These are phyloP conservation scores for Coprinopsis cinerea DNA, from an alignment of 768 basidiomycete species.

Conservation along the genomic window DNA sequence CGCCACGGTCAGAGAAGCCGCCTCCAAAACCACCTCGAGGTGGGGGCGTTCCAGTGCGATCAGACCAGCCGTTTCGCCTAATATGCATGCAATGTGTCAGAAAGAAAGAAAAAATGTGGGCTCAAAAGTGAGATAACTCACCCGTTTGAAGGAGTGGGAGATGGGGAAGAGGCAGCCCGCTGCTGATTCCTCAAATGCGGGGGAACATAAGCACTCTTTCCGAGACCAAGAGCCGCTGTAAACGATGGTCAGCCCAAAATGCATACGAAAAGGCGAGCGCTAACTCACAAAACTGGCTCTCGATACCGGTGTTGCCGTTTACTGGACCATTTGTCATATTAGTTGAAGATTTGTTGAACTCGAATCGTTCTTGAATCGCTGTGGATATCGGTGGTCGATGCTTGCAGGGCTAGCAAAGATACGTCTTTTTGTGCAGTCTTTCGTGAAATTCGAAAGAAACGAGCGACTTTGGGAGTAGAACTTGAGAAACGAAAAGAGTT, in stretches of 20 bases:
- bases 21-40: slow-evolving; percentile 36
- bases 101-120: slow-evolving; percentile 10
- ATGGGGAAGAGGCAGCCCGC: slow-evolving; percentile 74
- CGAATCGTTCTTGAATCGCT: slow-evolving; percentile 18
- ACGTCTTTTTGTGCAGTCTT: slow-evolving; percentile 19
- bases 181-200: slow-evolving; percentile 82
- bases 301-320: slow-evolving; percentile 69
- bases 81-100: slow-evolving; percentile 14
- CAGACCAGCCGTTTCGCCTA: slow-evolving; percentile 66
- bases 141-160: slow-evolving; percentile 48
- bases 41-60: slow-evolving; percentile 61
- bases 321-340: slow-evolving; percentile 92
- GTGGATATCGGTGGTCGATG: slow-evolving; percentile 3
- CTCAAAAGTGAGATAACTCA: too few species aligned
- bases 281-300: slow-evolving; percentile 66
- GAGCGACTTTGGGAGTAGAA: slow-evolving; percentile 6
- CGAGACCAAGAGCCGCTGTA: slow-evolving; percentile 71
- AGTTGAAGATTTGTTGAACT: slow-evolving; percentile 20
- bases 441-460: slow-evolving; percentile 13
- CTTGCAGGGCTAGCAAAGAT: slow-evolving; percentile 6
- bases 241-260: slow-evolving; percentile 8
- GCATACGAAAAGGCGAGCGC: slow-evolving; percentile 9
- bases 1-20: slow-evolving; percentile 35
- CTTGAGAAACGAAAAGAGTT: slow-evolving; percentile 1
- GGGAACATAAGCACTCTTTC: slow-evolving; percentile 81